A percentile compares a stretch with the other conserved stretches of the same genome.
These are phyloP conservation scores for Saccharomyces mikatae DNA, from an alignment of 805 yeast species.

Conservation along the genomic window DNA sequence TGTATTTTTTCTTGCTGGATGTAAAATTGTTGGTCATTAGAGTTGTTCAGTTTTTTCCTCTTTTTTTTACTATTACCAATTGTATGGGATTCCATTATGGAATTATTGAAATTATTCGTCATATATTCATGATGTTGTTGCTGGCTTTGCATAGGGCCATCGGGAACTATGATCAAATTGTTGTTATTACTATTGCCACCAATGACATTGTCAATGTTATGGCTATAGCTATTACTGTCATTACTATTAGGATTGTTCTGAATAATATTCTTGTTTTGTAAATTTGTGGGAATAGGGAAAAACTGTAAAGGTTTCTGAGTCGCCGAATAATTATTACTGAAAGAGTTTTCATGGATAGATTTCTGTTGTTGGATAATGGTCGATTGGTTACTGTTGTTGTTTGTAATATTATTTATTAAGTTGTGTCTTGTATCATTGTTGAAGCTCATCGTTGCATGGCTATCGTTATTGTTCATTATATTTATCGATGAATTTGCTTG, in stretches of 20 bases:
- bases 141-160: neutral
- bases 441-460: neutral
- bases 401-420: neutral
- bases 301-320: slow-evolving; percentile 31
- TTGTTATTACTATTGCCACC: slow-evolving; percentile 14
- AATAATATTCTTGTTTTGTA: slow-evolving; percentile 6
- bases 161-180: neutral
- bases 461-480: neutral
- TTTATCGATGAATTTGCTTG: slow-evolving; percentile 1
- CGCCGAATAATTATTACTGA: slow-evolving; percentile 15
- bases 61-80: neutral
- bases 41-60: neutral
- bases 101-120: neutral
- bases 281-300: slow-evolving; percentile 23
- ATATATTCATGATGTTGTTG: neutral
- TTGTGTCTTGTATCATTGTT: neutral
- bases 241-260: slow-evolving; percentile 6
- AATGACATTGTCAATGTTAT: slow-evolving; percentile 23
- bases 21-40: neutral
- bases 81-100: neutral
- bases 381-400: neutral
- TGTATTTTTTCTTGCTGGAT: slow-evolving; percentile 27
- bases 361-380: neutral
- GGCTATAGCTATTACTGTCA: slow-evolving; percentile 6
- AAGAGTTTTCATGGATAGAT: neutral